Percentiles rank a stretch among this genome's conserved stretches.
Conservation (phyloP, 2,329 filamentous ascomycete species). For the Colletotrichum caudatum region DNA sequence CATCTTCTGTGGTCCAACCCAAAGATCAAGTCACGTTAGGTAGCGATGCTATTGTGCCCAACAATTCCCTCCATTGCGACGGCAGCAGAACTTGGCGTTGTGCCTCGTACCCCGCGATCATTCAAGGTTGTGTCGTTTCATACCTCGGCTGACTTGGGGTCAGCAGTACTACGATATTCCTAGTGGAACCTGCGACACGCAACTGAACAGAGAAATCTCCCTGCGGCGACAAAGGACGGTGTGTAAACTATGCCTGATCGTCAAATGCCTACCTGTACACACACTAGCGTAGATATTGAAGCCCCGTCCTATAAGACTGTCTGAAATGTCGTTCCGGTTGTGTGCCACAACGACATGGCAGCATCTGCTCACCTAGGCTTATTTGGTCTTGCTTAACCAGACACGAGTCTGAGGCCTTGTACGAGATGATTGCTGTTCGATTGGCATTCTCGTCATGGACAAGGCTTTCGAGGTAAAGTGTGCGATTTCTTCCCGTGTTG, state of each 20-base stretch:
- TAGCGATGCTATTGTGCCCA: conserved; percentile 2
- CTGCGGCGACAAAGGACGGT: not conserved
- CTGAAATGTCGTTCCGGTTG: not conserved
- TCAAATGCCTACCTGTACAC: not conserved
- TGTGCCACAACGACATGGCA: not conserved
- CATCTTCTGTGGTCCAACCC: not conserved
- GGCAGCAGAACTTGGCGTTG: not conserved
- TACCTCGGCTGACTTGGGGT: not conserved
- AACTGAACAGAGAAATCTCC: not conserved
- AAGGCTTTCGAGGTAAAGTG: not conserved
- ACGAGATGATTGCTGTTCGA: not conserved
- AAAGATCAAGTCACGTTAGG: not conserved
- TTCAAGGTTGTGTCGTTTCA: conserved; percentile 5
- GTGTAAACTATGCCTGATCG: not conserved
- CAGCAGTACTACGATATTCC: not conserved
- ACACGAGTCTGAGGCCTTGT: not conserved
- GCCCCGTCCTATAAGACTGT: not conserved
- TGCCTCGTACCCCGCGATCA: conserved; percentile 3
- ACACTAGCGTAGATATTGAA: not conserved
- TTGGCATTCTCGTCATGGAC: not conserved
- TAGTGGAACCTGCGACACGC: not conserved
- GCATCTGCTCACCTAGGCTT: too few relatives aligned
- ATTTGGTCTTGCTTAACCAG: not conserved
- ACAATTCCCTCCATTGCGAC: not conserved
- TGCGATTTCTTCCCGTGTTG: not conserved